A percentile compares a stretch with the other conserved stretches of the same genome.
phyloP scores from a whole-genome alignment of 768 basidiomycete species.

The Dendrothele bispora region DNA sequence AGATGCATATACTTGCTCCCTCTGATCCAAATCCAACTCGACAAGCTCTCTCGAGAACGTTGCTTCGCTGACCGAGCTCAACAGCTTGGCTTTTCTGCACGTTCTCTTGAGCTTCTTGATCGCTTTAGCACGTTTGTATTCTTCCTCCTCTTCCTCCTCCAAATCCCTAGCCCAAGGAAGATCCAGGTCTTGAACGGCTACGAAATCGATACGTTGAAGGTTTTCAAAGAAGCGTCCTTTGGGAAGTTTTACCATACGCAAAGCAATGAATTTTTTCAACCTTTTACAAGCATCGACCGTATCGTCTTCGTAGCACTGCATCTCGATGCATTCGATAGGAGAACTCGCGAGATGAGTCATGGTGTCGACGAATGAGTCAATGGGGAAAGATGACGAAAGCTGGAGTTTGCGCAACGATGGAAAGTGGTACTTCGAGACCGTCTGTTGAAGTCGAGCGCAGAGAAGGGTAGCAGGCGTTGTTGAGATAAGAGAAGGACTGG shows the following conservation, averaged over 20 bases:
- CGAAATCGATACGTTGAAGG: conserved; percentile 47
- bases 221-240: conserved; percentile 50
- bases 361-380: conserved; percentile 59
- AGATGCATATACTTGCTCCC: too few relatives aligned
- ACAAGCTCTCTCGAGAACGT: too few relatives aligned
- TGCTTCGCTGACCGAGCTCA: too few relatives aligned
- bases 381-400: conserved; percentile 61
- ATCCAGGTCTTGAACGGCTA: too few relatives aligned
- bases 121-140: too few relatives aligned
- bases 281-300: conserved; percentile 60
- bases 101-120: too few relatives aligned
- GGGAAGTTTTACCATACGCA: conserved; percentile 51
- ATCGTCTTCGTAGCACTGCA: conserved; percentile 64
- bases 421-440: conserved; percentile 44
- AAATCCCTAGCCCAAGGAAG: too few relatives aligned
- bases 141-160: too few relatives aligned
- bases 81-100: too few relatives aligned
- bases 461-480: conserved; percentile 44
- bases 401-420: conserved; percentile 53
- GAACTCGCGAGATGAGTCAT: conserved; percentile 57
- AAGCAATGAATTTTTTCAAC: conserved; percentile 53
- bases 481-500: conserved; percentile 42
- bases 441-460: conserved; percentile 45
- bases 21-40: too few relatives aligned
- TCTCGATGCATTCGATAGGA: conserved; percentile 56